These are phyloP conservation scores for Aciculoconidium aculeatum DNA, from an alignment of 805 yeast species.

Conservation along the genomic window DNA sequence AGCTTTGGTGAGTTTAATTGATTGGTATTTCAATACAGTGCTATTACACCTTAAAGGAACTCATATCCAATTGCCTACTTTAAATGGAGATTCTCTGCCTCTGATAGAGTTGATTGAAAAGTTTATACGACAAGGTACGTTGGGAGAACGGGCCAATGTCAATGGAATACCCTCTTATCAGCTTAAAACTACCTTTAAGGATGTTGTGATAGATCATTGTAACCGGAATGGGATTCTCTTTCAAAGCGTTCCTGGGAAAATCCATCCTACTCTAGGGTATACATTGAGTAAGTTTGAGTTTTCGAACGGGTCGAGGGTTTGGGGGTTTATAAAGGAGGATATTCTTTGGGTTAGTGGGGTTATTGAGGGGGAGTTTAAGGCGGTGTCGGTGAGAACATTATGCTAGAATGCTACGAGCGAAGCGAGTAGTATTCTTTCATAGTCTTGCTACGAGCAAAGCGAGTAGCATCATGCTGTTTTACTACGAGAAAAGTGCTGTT, in stretches of 20 bases:
- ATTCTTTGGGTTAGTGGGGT: constrained; percentile 47
- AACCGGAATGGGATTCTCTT: constrained; percentile 41
- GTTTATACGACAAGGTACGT: constrained; percentile 2
- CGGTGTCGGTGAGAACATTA: too few relatives aligned
- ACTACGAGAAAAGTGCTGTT: too few relatives aligned
- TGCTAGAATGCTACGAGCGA: too few relatives aligned
- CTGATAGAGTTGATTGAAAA: constrained; percentile 1
- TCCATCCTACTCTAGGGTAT: constrained; percentile 34
- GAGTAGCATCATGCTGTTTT: too few relatives aligned
- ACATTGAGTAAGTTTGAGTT: constrained; percentile 39
- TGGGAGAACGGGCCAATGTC: constrained; percentile 10
- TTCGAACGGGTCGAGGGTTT: constrained; percentile 27
- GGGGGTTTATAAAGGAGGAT: constrained; percentile 56
- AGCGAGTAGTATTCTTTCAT: too few relatives aligned
- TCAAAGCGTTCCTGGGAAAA: constrained; percentile 20
- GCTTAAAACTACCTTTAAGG: constrained; percentile 49
- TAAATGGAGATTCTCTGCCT: constrained; percentile 7
- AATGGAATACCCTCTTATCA: constrained; percentile 39
- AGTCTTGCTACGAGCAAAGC: too few relatives aligned
- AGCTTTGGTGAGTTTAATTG: constrained; percentile 3
- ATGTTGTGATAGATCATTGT: constrained; percentile 62
- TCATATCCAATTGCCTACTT: constrained; percentile 9
- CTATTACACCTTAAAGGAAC: constrained; percentile 8
- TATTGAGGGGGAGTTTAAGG: constrained; percentile 30
- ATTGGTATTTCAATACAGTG: constrained; percentile 18